phyloP scores from a whole-genome alignment of 257 asterid species.

The Solanum sparsipilum region DNA sequence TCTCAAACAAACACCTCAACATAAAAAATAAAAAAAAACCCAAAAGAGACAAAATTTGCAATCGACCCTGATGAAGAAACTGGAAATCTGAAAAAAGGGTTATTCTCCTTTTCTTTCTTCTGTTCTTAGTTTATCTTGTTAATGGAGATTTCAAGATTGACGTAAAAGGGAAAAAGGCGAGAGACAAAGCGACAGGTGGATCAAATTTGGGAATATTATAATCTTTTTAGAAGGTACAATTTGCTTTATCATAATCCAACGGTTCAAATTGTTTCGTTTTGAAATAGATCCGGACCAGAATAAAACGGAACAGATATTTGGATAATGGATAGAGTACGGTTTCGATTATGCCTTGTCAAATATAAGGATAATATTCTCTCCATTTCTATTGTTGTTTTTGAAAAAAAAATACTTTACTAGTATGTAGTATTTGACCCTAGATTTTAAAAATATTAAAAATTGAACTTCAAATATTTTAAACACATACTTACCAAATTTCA shows the following conservation, averaged over 20 bases:
- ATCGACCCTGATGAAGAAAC: neutral
- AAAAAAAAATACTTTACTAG: neutral
- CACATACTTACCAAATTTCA: neutral
- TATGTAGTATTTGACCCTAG: neutral
- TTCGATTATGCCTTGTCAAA: neutral
- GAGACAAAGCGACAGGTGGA: neutral
- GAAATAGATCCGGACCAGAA: neutral
- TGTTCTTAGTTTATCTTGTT: neutral
- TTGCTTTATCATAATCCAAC: neutral
- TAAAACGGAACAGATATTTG: neutral
- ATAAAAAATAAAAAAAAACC: neutral
- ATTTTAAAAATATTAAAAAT: no score
- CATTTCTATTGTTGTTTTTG: neutral
- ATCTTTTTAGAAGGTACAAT: neutral
- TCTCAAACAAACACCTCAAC: neutral
- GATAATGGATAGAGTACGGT: neutral
- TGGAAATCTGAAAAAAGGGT: neutral
- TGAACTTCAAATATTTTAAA: neutral
- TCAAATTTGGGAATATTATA: neutral
- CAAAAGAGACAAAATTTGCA: neutral
- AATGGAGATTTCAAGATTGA: neutral
- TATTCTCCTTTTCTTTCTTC: neutral
- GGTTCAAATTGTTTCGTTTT: neutral
- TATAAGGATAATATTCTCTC: neutral
- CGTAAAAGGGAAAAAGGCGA: neutral